Evolutionary conservation across 1,284 basidiomycete species (phyloP).

Genomic region (Pseudozyma hubeiensis): DNA sequence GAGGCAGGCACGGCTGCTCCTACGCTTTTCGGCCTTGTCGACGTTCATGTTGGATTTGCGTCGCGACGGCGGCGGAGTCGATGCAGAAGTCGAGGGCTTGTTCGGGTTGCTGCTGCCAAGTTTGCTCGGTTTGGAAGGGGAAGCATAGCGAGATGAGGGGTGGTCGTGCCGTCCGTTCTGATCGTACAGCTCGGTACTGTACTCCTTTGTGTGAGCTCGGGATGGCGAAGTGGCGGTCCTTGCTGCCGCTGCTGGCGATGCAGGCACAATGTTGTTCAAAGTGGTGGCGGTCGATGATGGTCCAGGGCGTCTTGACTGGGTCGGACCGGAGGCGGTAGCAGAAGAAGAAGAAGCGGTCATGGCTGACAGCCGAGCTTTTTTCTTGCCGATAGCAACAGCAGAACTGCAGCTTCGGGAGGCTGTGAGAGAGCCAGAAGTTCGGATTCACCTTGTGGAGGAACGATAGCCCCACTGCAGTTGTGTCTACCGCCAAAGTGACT

Average conservation of each 20-base stretch:
- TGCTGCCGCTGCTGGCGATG: not conserved
- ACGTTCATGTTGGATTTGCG: constrained; percentile 31
- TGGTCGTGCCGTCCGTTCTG: constrained; percentile 5
- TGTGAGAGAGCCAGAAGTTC: not conserved
- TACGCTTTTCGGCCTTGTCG: constrained; percentile 41
- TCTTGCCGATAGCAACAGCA: not conserved
- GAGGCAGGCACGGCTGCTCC: constrained; percentile 45
- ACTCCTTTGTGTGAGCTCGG: constrained; percentile 10
- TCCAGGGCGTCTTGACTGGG: constrained; percentile 21
- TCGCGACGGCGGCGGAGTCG: constrained; percentile 4
- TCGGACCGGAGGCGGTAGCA: constrained; percentile 16
- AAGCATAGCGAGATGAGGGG: constrained; percentile 7
- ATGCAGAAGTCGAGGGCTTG: constrained; percentile 7
- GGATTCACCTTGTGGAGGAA: not conserved
- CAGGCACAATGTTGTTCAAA: not conserved
- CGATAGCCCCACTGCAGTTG: not conserved
- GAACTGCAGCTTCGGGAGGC: not conserved
- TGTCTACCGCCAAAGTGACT: not conserved
- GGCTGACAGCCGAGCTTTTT: not conserved
- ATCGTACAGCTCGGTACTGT: constrained; percentile 22
- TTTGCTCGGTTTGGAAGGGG: constrained; percentile 15
- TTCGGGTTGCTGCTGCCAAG: constrained; percentile 2
- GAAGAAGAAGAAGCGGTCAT: constrained; percentile 24
- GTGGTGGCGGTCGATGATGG: not conserved
- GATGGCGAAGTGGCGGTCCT: constrained; percentile 3